Evolutionary conservation across 495 filamentous ascomycete genomes (phyloP), one percentile per base, ranked within the genome.

Genomic region (Hypoxylon perforatum): DNA sequence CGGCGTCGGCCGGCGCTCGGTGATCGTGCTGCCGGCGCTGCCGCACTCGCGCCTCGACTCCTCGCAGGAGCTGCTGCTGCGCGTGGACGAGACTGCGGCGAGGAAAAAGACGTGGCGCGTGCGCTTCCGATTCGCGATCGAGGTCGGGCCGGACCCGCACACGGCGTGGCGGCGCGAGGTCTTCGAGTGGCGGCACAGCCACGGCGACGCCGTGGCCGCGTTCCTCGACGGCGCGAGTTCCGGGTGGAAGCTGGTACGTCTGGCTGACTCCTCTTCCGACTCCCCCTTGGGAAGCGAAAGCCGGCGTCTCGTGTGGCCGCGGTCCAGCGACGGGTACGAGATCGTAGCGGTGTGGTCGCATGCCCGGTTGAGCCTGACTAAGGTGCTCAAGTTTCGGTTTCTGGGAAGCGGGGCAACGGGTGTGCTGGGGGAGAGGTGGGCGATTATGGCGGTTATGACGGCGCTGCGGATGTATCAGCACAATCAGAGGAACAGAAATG

Each of bases 151-250:
- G 12, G 41, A 47, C 7, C 57, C 53, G 22, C 25, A 28, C 3
- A 18, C 4, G 8, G 36, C 18, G n/a, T 36, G 23, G 51, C 36
- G 48, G 18, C 61, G 52, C 21, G 69, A 72, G 57, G 30, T 41
- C 9, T 72, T 72, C 28, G 69, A 69, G 39, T 72, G 69, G 69
- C 57, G 51, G 12, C 57, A 66, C 42, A 61, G 42, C n/a, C n/a
- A 36, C 47, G 52, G 65, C n/a, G 56, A 51, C 17, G 57, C 51
- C 0, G 42, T 69, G 0, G 12, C 57, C 1, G n/a, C n/a, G 1
- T 62, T 62, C n/a, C 51, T 61, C 10, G 39, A 50, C 14, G 52
- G 50, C 42, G 52, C 62, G 42, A 17, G 18, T n/a, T 4, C 41
- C 4, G 69, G 69, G 2, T 69, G 61, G 69, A 62, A 63, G 49